These are phyloP conservation scores for Xeromyces bisporus DNA, from an alignment of 495 filamentous ascomycete species.

Conservation along the genomic window DNA sequence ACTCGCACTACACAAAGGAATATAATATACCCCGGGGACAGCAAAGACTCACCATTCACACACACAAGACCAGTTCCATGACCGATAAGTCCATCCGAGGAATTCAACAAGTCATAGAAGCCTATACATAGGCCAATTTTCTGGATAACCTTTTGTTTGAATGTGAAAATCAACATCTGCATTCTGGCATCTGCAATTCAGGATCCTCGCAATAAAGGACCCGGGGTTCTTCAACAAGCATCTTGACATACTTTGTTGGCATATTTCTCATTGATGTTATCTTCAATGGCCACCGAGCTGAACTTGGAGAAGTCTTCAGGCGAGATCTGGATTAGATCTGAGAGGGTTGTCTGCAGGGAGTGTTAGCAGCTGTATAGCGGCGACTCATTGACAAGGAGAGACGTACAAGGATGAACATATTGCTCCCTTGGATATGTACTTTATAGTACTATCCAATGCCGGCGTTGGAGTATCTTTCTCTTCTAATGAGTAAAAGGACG, in stretches of 20 bases:
- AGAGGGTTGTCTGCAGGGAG: conserved; percentile 43
- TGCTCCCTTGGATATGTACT: neutral
- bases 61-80: conserved; percentile 80
- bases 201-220: too few relatives aligned
- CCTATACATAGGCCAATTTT: conserved; percentile 86
- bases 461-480: too few relatives aligned
- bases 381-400: neutral
- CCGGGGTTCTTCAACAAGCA: too few relatives aligned
- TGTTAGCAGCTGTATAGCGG: neutral
- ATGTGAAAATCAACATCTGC: too few relatives aligned
- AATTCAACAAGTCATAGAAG: conserved; percentile 69
- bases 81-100: conserved; percentile 82
- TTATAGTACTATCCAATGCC: too few relatives aligned
- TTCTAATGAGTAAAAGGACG: too few relatives aligned
- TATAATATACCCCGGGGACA: neutral
- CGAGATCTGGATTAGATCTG: conserved; percentile 79
- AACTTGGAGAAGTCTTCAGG: conserved; percentile 72
- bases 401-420: conserved; percentile 44
- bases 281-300: conserved; percentile 65
- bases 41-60: conserved; percentile 52
- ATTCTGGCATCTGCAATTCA: too few relatives aligned
- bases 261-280: conserved; percentile 91
- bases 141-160: conserved; percentile 46
- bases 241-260: conserved; percentile 71
- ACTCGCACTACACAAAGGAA: neutral